Base-by-base conservation (phyloP, 495 filamentous ascomycete genomes). In the Chaetomium fimeti region DNA sequence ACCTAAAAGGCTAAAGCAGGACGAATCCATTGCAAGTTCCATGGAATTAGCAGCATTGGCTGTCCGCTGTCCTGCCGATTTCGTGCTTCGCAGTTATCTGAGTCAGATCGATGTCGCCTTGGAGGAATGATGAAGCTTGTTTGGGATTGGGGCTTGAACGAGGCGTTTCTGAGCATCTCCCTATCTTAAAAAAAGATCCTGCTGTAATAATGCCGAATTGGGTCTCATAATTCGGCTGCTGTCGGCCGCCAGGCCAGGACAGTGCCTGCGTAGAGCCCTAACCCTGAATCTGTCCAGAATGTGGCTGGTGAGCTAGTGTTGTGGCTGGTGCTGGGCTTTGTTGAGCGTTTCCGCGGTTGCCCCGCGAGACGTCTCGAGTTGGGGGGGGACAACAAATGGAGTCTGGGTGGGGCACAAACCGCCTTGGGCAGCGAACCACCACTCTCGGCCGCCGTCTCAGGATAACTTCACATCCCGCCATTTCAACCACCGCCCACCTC, bases 291-390 rank as follows among this genome's bases (percentile, higher is more conserved):
- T 43, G 3, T 52, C 27, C 22, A 20, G 15, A 3, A 8, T 49
- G 8, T 25, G 29, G 25, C 32, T 36, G 25, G 43, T 20, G 27
- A n/a, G 42, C 38, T 47, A 18, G 12, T 3, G 29, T 7, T 36
- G 32, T 11, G 32, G 32, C 32, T 36, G 32, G 32, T 36, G 32
- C 8, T 5, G 32, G 5, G n/a, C n/a, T n/a, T 36, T 36, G 32
- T 36, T n/a, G n/a, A n/a, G n/a, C n/a, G n/a, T 36, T 9, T 36
- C 1, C 32, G 32, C 60, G 52, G 64, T 66, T 66, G 64, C 64
- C 60, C 59, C 24, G 60, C 40, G 58, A 57, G 61, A 66, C 54
- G 59, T 40, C 28, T 22, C 16, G 24, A 18, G 40, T 18, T 6
- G 13, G 54, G 20, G 56, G 40, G 40, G 27, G 29, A 56, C 49